Conservation (phyloP, 2,329 filamentous ascomycete genomes). For the Penicillium aurantiogriseum region DNA sequence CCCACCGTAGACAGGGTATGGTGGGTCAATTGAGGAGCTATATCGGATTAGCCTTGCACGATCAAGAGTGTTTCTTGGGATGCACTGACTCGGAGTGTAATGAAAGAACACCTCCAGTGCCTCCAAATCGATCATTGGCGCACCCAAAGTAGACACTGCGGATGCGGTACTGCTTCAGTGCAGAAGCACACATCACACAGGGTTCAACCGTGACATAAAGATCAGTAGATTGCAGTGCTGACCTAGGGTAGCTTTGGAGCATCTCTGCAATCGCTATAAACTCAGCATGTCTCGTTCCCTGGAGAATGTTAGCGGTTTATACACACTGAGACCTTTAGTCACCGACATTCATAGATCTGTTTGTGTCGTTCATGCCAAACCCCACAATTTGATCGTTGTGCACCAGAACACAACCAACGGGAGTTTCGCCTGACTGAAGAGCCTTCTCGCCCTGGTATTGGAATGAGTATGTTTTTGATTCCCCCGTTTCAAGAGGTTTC, state of each 20-base stretch:
- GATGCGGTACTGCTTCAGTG: constrained; percentile 83
- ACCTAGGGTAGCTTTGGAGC: constrained; percentile 62
- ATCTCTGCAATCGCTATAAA: constrained; percentile 78
- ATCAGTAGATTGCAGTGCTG: constrained; percentile 69
- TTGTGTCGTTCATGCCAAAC: constrained; percentile 94
- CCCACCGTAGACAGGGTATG: constrained; percentile 81
- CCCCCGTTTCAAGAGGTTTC: background rate
- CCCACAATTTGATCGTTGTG: constrained; percentile 76
- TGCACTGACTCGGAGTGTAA: constrained; percentile 67
- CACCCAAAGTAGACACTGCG: constrained; percentile 92
- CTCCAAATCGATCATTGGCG: constrained; percentile 94
- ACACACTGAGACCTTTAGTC: background rate
- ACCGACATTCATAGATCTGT: constrained; percentile 69
- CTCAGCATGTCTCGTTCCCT: constrained; percentile 93
- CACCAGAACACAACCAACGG: constrained; percentile 93
- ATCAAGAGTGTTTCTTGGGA: background rate
- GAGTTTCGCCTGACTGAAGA: constrained; percentile 82
- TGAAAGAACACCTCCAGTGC: constrained; percentile 88
- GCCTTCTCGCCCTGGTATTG: constrained; percentile 72
- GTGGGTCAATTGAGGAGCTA: constrained; percentile 70
- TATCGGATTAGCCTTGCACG: constrained; percentile 9
- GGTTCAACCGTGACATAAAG: constrained; percentile 98
- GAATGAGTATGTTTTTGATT: constrained; percentile 1
- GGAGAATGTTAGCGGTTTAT: constrained; percentile 47
- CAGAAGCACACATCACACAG: constrained; percentile 97